Base-by-base conservation (phyloP, 345 rosid species). In the Noccaea bulbosa region DNA sequence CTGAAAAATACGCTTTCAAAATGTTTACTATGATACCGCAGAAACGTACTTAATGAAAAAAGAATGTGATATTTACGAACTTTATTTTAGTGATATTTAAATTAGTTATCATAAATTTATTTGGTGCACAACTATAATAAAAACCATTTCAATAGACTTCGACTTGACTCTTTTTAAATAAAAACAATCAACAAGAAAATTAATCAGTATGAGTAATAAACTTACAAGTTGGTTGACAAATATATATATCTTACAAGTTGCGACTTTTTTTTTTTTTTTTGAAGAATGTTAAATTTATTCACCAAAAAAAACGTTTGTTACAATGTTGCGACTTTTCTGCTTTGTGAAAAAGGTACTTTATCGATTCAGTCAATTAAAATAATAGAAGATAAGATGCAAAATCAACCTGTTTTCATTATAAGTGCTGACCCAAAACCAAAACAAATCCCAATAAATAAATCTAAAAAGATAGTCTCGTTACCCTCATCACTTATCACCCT, bases 381-480 rank as follows among this genome's bases (percentile, higher is more conserved):
- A 61, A 33, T 41, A 55, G 10, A 52, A 62, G 55, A 71, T 62
- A 62, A 62, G 55, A 71, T 33, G 53, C 62, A 62, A 51, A 61
- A 61, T 71, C 69, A 62, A 52, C 27, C 5, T 62, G 30, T 39
- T 49, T 27, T 52, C 54, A 62, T 62, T 34, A 51, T 71, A 71
- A 41, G 44, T 45, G 75, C 62, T 62, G 68, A 51, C 53, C 53
- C 41, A 40, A 51, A 61, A 62, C 43, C 22, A 51, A n/a, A 61
- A 49, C 5, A 40, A 32, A n/a, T n/a, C n/a, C n/a, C n/a, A 41
- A 11, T 2, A 43, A 43, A 11, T 2, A 43, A 43, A 5, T 4
- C 45, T 41, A 14, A 32, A 48, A 16, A 22, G 33, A 63, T 63
- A 32, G 54, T 44, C 34, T 53, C 43, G 37, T 47, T 48, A 9